Evolutionary conservation across 2,329 filamentous ascomycete genomes (phyloP).

Genomic region (Phaeoacremonium minimum): DNA sequence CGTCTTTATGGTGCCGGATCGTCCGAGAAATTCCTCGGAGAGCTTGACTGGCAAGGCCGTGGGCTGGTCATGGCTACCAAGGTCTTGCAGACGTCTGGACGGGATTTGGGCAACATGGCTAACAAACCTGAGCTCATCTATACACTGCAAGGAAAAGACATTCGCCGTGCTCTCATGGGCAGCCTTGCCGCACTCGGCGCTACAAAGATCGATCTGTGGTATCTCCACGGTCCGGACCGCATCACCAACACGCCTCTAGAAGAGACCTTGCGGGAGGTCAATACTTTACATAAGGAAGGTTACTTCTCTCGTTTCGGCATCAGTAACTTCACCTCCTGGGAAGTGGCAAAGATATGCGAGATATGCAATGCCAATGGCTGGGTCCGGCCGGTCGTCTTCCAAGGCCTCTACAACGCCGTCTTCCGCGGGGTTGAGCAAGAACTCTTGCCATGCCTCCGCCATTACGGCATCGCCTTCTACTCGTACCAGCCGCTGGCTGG

Average conservation of each 20-base stretch:
- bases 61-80: slow-evolving; percentile 38
- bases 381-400: slow-evolving; percentile 37
- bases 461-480: slow-evolving; percentile 37
- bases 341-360: slow-evolving; percentile 41
- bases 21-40: slow-evolving; percentile 51
- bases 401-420: slow-evolving; percentile 26
- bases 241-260: slow-evolving; percentile 32
- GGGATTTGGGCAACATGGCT: slow-evolving; percentile 4
- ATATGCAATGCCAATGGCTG: slow-evolving; percentile 34
- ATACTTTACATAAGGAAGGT: slow-evolving; percentile 38
- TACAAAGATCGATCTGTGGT: slow-evolving; percentile 38
- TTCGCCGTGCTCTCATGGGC: slow-evolving; percentile 25
- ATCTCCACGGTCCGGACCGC: slow-evolving; percentile 45
- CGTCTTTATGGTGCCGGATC: slow-evolving; percentile 59
- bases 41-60: slow-evolving; percentile 29
- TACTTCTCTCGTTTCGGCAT: slow-evolving; percentile 38
- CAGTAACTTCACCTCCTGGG: slow-evolving; percentile 39
- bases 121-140: slow-evolving; percentile 9
- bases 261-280: slow-evolving; percentile 38
- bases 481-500: slow-evolving; percentile 37
- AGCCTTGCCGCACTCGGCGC: slow-evolving; percentile 31
- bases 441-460: slow-evolving; percentile 33
- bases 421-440: slow-evolving; percentile 30
- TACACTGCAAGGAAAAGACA: slow-evolving; percentile 16
- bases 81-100: slow-evolving; percentile 22